A percentile compares a stretch with the other conserved stretches of the same genome.
phyloP scores from a whole-genome alignment of 1,139 yeast species.

The Suhomyces bokatorum region DNA sequence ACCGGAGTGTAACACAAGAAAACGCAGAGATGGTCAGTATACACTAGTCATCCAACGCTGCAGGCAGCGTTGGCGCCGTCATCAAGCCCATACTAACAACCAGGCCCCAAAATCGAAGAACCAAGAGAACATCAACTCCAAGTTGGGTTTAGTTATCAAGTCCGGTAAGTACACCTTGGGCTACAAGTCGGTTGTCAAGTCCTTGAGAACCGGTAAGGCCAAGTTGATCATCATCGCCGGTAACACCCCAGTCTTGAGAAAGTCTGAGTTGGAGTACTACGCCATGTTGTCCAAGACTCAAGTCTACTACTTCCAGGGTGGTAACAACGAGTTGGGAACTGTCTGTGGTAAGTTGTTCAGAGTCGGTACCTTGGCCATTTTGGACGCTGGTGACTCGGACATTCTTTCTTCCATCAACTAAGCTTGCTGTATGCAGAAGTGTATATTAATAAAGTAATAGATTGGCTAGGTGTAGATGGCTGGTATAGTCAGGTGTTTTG shows the following conservation, averaged over 20 bases:
- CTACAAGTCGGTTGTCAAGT: slow-evolving; percentile 98
- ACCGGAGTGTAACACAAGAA: slow-evolving; percentile 83
- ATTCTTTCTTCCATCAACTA: slow-evolving; percentile 62
- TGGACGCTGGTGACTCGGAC: slow-evolving; percentile 99
- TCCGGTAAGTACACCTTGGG: slow-evolving; percentile 99
- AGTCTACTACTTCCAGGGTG: slow-evolving; percentile 99
- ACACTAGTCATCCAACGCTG: not conserved
- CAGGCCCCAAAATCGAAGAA: slow-evolving; percentile 85
- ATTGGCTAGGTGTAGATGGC: slow-evolving; percentile 1
- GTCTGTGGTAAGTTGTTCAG: slow-evolving; percentile 99
- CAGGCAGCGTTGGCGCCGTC: not conserved
- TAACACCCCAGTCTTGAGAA: slow-evolving; percentile 99
- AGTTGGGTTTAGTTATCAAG: slow-evolving; percentile 96
- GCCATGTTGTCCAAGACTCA: slow-evolving; percentile 99
- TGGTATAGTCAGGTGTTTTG: too few species aligned
- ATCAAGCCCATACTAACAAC: slow-evolving; percentile 31
- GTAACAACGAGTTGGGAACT: slow-evolving; percentile 99
- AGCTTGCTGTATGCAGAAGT: slow-evolving; percentile 12
- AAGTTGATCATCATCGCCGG: slow-evolving; percentile 98
- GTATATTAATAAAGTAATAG: slow-evolving; percentile 15
- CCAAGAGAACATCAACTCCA: slow-evolving; percentile 96
- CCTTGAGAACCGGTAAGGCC: slow-evolving; percentile 98
- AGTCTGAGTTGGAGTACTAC: slow-evolving; percentile 99
- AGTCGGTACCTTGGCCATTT: slow-evolving; percentile 94
- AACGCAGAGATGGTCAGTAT: slow-evolving; percentile 98